phyloP scores from a whole-genome alignment of 1,139 yeast species.

The Pichia sp. region DNA sequence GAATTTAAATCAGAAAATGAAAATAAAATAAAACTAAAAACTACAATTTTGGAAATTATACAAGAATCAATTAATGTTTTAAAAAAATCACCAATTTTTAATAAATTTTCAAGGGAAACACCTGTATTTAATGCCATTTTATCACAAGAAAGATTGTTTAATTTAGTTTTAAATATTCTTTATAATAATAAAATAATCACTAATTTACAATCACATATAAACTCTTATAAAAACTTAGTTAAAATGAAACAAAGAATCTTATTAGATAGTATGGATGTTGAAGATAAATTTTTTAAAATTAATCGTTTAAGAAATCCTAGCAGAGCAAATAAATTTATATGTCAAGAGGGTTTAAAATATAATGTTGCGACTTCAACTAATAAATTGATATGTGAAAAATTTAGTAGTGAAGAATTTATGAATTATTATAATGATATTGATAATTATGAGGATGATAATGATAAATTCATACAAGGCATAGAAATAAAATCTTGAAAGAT shows the following conservation, averaged over 20 bases:
- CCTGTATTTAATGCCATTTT: conserved; percentile 35
- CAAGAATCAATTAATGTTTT: conserved; percentile 38
- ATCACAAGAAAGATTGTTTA: conserved; percentile 22
- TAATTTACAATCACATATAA: not conserved
- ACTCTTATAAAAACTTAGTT: not conserved
- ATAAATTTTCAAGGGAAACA: conserved; percentile 15
- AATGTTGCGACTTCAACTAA: conserved; percentile 42
- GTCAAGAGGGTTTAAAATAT: conserved; percentile 42
- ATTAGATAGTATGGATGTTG: not conserved
- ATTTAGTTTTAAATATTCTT: conserved; percentile 10
- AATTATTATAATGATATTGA: not conserved
- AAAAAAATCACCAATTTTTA: conserved; percentile 9
- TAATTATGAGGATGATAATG: too few relatives aligned
- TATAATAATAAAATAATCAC: not conserved
- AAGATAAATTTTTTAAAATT: not conserved
- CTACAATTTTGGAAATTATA: conserved; percentile 33
- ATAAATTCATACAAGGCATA: too few relatives aligned
- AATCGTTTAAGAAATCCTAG: conserved; percentile 32
- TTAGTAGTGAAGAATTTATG: conserved; percentile 19
- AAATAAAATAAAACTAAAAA: conserved; percentile 13
- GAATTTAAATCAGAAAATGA: not conserved
- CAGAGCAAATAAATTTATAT: conserved; percentile 57
- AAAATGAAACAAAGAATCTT: not conserved
- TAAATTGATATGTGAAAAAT: conserved; percentile 40
- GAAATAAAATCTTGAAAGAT: too few relatives aligned